Evolutionary conservation across 345 rosid genomes (phyloP).

Genomic region (Adansonia digitata): DNA sequence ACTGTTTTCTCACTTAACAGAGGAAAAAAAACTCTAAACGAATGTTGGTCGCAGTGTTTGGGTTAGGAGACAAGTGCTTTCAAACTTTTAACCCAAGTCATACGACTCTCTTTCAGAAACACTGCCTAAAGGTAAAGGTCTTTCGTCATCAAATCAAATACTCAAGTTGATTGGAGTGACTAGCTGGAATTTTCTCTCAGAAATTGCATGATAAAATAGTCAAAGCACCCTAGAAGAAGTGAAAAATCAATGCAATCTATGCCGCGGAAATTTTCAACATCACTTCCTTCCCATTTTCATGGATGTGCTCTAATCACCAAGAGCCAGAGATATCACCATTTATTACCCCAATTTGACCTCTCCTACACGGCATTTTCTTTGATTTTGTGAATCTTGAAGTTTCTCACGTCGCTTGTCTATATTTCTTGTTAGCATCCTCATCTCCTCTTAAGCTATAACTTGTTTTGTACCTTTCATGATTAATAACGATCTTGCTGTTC

Average conservation of each 20-base stretch:
- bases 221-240: background rate
- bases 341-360: too few relatives aligned
- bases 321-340: too few relatives aligned
- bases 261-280: too few relatives aligned
- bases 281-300: too few relatives aligned
- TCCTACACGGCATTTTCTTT: too few relatives aligned
- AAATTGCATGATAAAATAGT: background rate
- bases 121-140: background rate
- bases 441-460: background rate
- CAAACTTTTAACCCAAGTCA: background rate
- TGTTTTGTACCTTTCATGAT: background rate
- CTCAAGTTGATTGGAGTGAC: background rate
- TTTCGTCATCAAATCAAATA: background rate
- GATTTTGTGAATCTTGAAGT: too few relatives aligned
- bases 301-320: too few relatives aligned
- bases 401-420: background rate
- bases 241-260: background rate
- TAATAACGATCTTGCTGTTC: background rate
- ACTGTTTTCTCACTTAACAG: too few relatives aligned
- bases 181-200: background rate
- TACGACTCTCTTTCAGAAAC: background rate
- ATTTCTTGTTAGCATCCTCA: background rate
- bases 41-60: background rate
- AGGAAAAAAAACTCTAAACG: background rate
- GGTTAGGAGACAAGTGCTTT: background rate